Evolutionary conservation across 2,329 filamentous ascomycete genomes (phyloP), one percentile per base, ranked within the genome.

Genomic region (Neodidymelliopsis sp.): DNA sequence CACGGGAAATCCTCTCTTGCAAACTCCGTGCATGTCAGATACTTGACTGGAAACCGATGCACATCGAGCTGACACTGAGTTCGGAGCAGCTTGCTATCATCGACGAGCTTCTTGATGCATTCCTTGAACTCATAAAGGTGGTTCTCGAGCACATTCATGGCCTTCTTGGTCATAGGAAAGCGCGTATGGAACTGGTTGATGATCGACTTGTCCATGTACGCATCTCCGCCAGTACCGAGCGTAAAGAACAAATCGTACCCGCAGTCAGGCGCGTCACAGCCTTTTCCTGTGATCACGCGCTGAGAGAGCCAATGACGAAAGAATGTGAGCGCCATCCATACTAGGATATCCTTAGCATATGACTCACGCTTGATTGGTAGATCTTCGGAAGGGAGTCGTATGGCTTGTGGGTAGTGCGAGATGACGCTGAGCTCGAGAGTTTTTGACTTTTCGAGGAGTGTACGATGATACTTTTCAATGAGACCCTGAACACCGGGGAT

Each of bases 311-410:
- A 81, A 59, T 81, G 75, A 1, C 76, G 74, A 60, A 79, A 76
- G 39, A 79, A 73, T 6, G 57, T 61, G 6, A 81, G 65, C 4
- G 74, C 75, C 65, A 81, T 78, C 80, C 79, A 82, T 54, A 76
- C 70, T 50, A 80, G 72, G 49, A 82, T 77, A 50, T 81, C 76
- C 48, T 73, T 76, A 15, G 70, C 65, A 53, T 80, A 81, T 12
- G 69, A 67, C 33, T 75, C 72, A 24, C 77, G 75, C 41, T 69
- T 71, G 41, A 73, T 69, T 9, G 76, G 65, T 1, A 63, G 51
- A 12, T 62, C 59, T 4, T 70, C 53, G 9, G 55, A 57, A 6
- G 62, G 60, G 1, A 57, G 54, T 13, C 65, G 57, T 25, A 69
- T 65, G 7, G 60, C 50, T 16, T 63, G 64, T 1, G 69, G 67